These are phyloP conservation scores for Aspergillus pseudonomiae DNA, from an alignment of 2,329 filamentous ascomycete species.

Conservation along the genomic window DNA sequence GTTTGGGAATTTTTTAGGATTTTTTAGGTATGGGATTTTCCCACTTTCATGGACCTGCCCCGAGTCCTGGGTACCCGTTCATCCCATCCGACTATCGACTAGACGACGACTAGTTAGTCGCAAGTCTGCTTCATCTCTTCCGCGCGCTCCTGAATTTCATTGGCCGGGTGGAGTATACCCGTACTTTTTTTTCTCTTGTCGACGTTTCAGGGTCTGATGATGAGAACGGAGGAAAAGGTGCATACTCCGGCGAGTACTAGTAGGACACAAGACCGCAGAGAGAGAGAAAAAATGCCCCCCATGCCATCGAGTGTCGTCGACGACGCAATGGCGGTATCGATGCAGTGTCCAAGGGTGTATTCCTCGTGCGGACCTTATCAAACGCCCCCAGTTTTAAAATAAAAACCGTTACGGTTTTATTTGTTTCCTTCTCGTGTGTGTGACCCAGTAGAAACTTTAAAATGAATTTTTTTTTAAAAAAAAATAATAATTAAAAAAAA, in stretches of 20 bases:
- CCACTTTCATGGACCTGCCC: neutral
- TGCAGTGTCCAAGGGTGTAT: neutral
- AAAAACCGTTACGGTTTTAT: neutral
- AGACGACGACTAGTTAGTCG: too few relatives aligned
- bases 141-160: neutral
- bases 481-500: neutral
- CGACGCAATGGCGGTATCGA: neutral
- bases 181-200: neutral
- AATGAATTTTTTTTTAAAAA: too few relatives aligned
- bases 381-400: neutral
- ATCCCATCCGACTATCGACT: too few relatives aligned
- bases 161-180: neutral
- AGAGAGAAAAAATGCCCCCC: too few relatives aligned
- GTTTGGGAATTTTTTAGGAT: neutral
- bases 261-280: too few relatives aligned
- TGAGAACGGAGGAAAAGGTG: too few relatives aligned
- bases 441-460: neutral
- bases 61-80: neutral
- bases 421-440: neutral
- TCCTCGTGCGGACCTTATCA: neutral
- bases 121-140: neutral
- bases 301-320: neutral
- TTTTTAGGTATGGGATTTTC: neutral
- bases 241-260: too few relatives aligned
- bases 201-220: neutral